A percentile compares a stretch with the other conserved stretches of the same genome.
These are phyloP conservation scores for Neophaeococcomyces aloes DNA, from an alignment of 2,329 filamentous ascomycete species.

Conservation along the genomic window DNA sequence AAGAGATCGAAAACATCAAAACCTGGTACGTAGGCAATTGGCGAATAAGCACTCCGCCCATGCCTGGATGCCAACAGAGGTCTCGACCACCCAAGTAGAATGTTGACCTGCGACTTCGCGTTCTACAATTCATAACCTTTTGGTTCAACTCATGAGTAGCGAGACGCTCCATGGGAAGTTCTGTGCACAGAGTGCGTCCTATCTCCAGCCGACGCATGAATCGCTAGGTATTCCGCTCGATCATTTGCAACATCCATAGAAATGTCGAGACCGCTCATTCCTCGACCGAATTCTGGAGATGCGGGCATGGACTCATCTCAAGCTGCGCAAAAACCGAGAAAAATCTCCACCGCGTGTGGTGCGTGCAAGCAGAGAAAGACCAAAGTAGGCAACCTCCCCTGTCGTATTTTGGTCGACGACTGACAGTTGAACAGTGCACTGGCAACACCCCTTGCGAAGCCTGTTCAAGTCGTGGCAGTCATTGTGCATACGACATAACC, in stretches of 20 bases:
- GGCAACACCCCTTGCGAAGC: constrained; percentile 19
- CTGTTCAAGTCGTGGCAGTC: constrained; percentile 16
- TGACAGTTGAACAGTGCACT: constrained; percentile 13
- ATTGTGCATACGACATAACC: constrained; percentile 19
- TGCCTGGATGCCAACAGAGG: no score
- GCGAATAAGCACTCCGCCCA: no score
- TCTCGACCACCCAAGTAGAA: no score
- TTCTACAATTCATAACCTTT: no score
- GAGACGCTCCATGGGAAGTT: no score
- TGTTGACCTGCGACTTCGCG: no score
- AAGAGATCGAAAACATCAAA: no score
- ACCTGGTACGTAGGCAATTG: no score
- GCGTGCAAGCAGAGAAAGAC: constrained; percentile 22
- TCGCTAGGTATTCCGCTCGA: no score
- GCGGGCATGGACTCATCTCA: constrained; percentile 1
- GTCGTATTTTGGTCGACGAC: not conserved
- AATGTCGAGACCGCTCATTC: constrained; percentile 20
- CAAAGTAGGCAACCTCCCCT: constrained; percentile 10
- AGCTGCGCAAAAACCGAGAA: constrained; percentile 13
- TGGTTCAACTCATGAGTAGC: no score
- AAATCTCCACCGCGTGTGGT: constrained; percentile 22
- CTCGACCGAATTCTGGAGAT: constrained; percentile 10
- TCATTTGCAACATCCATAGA: not conserved
- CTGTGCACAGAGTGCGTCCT: no score
- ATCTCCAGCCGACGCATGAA: no score